Conservation (phyloP, 129 eudicot genomes). For the Dittrichia graveolens region DNA sequence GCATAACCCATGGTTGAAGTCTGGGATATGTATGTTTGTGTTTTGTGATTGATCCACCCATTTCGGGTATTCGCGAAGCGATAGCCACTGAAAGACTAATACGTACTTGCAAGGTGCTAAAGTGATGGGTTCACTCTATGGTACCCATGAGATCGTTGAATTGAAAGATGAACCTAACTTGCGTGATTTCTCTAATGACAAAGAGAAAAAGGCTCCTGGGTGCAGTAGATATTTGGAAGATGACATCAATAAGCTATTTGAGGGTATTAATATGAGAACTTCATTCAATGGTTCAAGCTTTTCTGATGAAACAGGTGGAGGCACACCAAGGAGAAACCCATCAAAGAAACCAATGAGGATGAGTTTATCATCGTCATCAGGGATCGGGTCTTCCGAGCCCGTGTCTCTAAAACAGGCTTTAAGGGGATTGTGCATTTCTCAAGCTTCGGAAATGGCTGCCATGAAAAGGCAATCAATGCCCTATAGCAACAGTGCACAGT, state of each 20-base stretch:
- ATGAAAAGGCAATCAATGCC: constrained; percentile 60
- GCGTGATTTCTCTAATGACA: constrained; percentile 32
- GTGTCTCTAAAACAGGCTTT: constrained; percentile 88
- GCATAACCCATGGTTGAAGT: constrained; percentile 5
- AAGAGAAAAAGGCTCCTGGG: constrained; percentile 61
- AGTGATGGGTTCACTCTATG: constrained; percentile 54
- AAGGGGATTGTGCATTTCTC: constrained; percentile 89
- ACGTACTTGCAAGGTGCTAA: constrained; percentile 11
- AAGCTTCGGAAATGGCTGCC: constrained; percentile 98
- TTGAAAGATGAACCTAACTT: constrained; percentile 52
- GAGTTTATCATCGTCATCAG: constrained; percentile 58
- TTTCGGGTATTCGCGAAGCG: not conserved
- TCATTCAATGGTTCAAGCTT: constrained; percentile 53
- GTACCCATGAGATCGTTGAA: constrained; percentile 79
- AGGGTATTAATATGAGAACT: constrained; percentile 54
- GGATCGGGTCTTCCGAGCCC: constrained; percentile 73
- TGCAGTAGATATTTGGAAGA: constrained; percentile 56
- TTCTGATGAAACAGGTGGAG: constrained; percentile 42
- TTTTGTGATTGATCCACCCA: not conserved
- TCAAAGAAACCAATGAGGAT: constrained; percentile 75
- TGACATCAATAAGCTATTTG: constrained; percentile 87
- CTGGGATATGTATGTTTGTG: constrained; percentile 12
- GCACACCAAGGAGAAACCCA: constrained; percentile 53
- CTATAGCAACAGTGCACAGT: constrained; percentile 37
- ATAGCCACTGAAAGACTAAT: constrained; percentile 10